These are phyloP conservation scores for Heritiera fomes DNA, from an alignment of 345 rosid species.

Conservation along the genomic window DNA sequence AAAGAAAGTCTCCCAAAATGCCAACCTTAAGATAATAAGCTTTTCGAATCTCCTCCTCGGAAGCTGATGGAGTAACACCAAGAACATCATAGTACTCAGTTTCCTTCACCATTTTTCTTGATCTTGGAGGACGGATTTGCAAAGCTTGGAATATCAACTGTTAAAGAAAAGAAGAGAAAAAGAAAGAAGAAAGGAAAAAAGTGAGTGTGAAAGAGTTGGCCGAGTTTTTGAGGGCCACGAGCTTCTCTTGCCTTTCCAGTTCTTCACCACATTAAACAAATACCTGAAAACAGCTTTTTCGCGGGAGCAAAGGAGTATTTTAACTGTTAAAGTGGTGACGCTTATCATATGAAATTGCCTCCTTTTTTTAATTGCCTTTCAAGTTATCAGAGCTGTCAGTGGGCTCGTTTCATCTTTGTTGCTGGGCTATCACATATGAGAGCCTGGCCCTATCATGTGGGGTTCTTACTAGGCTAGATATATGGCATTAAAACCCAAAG, in stretches of 20 bases:
- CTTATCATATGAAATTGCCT: constrained; percentile 26
- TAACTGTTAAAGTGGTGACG: constrained; percentile 39
- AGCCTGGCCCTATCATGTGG: neutral
- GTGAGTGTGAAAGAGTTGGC: constrained; percentile 23
- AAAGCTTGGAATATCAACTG: constrained; percentile 9
- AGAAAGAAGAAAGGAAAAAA: neutral
- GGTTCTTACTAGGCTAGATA: neutral
- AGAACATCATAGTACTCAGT: constrained; percentile 74
- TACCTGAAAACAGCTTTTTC: constrained; percentile 35
- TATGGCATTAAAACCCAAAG: neutral
- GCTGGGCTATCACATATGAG: neutral
- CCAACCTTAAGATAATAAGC: constrained; percentile 68
- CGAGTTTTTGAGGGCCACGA: constrained; percentile 33
- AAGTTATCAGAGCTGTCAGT: constrained; percentile 12
- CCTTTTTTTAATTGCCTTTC: neutral
- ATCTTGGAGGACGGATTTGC: constrained; percentile 19
- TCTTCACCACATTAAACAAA: constrained; percentile 50
- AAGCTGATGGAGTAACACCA: constrained; percentile 54
- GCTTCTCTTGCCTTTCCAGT: constrained; percentile 62
- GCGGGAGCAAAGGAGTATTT: constrained; percentile 55
- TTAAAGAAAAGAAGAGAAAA: neutral
- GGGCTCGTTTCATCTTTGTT: neutral
- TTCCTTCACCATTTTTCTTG: constrained; percentile 59
- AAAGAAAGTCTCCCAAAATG: neutral
- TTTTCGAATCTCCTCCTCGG: constrained; percentile 66